Conservation (phyloP, 805 yeast genomes). For the Scheffersomyces stipitis region DNA sequence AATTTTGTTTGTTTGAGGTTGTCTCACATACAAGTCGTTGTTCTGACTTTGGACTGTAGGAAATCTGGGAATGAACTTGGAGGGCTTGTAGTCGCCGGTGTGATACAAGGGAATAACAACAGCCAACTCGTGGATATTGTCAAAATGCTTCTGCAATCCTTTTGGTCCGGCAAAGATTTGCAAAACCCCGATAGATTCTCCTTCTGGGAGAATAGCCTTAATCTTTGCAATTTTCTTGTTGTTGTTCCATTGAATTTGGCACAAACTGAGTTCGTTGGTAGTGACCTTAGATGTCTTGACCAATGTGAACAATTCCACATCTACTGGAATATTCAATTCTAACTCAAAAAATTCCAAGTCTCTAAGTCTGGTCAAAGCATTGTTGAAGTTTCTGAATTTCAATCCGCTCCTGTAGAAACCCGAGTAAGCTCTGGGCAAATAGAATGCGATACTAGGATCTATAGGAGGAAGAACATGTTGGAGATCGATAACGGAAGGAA, state of each 20-base stretch:
- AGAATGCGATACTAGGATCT: constrained; percentile 72
- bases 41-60: constrained; percentile 69
- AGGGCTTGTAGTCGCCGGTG: constrained; percentile 58
- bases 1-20: constrained; percentile 76
- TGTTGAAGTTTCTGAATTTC: constrained; percentile 63
- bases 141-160: constrained; percentile 56
- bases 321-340: constrained; percentile 67
- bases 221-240: constrained; percentile 64
- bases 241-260: constrained; percentile 77
- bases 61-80: constrained; percentile 68
- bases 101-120: constrained; percentile 76
- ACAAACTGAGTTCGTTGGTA: constrained; percentile 55
- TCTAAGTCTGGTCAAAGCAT: constrained; percentile 68
- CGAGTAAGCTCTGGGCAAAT: constrained; percentile 85
- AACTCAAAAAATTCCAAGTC: constrained; percentile 81
- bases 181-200: constrained; percentile 66
- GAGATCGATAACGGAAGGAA: constrained; percentile 73
- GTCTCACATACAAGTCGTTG: constrained; percentile 77
- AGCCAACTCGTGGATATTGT: constrained; percentile 66
- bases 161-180: constrained; percentile 71
- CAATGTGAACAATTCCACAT: constrained; percentile 64
- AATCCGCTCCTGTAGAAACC: constrained; percentile 65
- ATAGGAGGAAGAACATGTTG: constrained; percentile 88
- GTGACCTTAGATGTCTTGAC: constrained; percentile 52
- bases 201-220: constrained; percentile 77